Percentiles rank a stretch among this genome's conserved stretches.
Evolutionary conservation across 805 yeast genomes (phyloP).

Genomic region (Teunomyces kruisii): DNA sequence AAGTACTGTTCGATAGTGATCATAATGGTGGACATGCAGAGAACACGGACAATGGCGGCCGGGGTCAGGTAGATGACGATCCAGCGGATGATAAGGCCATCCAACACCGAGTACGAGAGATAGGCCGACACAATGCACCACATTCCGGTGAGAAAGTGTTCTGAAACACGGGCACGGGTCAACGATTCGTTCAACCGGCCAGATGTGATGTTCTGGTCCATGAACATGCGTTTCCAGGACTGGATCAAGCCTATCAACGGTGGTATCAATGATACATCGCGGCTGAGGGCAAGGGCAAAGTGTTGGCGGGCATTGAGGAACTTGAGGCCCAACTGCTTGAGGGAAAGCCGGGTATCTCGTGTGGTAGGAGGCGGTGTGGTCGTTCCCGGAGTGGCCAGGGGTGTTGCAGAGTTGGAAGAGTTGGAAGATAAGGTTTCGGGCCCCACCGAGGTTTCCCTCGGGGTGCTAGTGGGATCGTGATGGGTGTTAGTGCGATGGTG

Average conservation of each 20-base stretch:
- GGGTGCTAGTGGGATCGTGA: constrained; percentile 3
- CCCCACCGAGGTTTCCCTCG: not conserved
- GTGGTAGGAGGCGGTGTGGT: not conserved
- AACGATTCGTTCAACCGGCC: constrained; percentile 1
- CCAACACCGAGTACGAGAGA: constrained; percentile 77
- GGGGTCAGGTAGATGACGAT: constrained; percentile 84
- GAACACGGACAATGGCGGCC: constrained; percentile 85
- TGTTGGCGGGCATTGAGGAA: constrained; percentile 76
- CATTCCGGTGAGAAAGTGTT: constrained; percentile 77
- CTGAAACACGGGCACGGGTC: constrained; percentile 25
- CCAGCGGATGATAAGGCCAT: constrained; percentile 91
- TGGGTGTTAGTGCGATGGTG: constrained; percentile 6
- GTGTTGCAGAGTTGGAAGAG: constrained; percentile 1
- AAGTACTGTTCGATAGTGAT: constrained; percentile 69
- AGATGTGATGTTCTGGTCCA: constrained; percentile 5
- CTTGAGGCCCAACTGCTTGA: constrained; percentile 63
- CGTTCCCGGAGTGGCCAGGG: not conserved
- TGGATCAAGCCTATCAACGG: constrained; percentile 55
- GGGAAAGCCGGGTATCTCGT: constrained; percentile 15
- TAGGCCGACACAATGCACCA: constrained; percentile 93
- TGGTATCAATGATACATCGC: constrained; percentile 74
- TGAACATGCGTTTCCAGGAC: constrained; percentile 40
- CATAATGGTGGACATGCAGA: constrained; percentile 75
- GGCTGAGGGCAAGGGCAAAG: constrained; percentile 69
- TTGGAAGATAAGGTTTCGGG: not conserved